Percentiles rank a stretch among this genome's conserved stretches.
phyloP scores from a whole-genome alignment of 768 basidiomycete genomes.

The Hericium alpestre region DNA sequence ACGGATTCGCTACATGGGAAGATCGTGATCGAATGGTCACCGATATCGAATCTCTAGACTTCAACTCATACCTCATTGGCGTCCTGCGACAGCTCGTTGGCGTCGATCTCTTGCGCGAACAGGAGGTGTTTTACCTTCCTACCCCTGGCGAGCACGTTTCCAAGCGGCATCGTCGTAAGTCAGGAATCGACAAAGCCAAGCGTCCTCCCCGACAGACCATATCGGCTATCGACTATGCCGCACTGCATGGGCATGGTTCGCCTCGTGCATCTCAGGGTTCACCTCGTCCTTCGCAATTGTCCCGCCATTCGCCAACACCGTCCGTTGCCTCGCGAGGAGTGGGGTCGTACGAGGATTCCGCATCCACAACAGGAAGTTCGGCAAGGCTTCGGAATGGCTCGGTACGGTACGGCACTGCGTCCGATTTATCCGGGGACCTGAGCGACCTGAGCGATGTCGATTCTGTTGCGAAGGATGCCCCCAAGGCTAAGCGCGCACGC shows the following conservation, averaged over 20 bases:
- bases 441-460: constrained; percentile 6
- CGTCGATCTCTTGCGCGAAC: constrained; percentile 51
- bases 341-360: not conserved
- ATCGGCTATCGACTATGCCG: not conserved
- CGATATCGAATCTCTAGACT: constrained; percentile 38
- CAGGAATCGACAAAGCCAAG: constrained; percentile 4
- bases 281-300: not conserved
- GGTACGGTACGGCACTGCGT: not conserved
- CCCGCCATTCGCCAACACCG: not conserved
- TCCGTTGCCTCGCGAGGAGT: not conserved
- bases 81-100: constrained; percentile 53
- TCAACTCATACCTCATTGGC: constrained; percentile 44
- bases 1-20: constrained; percentile 43
- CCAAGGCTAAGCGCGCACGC: constrained; percentile 3
- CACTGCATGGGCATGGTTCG: constrained; percentile 2
- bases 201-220: constrained; percentile 8
- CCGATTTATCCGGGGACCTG: not conserved
- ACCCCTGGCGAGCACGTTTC: constrained; percentile 32
- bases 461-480: not conserved
- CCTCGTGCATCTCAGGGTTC: constrained; percentile 5
- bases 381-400: not conserved
- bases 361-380: not conserved
- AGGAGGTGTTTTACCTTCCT: constrained; percentile 56
- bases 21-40: constrained; percentile 37
- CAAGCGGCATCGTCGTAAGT: constrained; percentile 9